Evolutionary conservation across 441 rosid species (phyloP).

Genomic region (Bocquillonia castaneifolia): DNA sequence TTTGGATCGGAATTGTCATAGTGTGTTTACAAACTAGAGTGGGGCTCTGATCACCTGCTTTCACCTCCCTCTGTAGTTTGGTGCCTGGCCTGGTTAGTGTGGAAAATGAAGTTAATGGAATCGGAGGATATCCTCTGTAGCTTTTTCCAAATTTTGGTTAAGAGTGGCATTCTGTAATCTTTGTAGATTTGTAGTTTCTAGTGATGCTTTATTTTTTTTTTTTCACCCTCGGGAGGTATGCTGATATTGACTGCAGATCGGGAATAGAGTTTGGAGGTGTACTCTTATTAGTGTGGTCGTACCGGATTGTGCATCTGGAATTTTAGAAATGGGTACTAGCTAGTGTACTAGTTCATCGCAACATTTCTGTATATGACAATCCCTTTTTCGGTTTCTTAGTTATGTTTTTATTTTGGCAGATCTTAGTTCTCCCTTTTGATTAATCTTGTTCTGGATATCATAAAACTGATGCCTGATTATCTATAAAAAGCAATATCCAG

Average conservation of each 20-base stretch:
- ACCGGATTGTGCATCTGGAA: background rate
- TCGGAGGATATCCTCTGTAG: too few species aligned
- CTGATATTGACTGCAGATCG: background rate
- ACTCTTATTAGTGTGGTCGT: background rate
- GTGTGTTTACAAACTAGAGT: background rate
- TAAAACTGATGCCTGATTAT: too few species aligned
- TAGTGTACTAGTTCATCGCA: too few species aligned
- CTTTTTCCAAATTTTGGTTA: background rate
- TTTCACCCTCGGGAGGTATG: too few species aligned
- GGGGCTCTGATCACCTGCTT: background rate
- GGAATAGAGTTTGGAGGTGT: background rate
- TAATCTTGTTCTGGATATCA: background rate
- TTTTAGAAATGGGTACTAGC: background rate
- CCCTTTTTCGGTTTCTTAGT: background rate
- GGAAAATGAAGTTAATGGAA: background rate
- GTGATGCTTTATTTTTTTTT: too few species aligned
- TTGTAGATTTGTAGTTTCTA: background rate
- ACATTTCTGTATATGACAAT: background rate
- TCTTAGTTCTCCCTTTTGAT: background rate
- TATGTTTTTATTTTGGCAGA: too few species aligned
- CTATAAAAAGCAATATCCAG: too few species aligned
- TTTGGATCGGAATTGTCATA: background rate
- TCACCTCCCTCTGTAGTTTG: background rate
- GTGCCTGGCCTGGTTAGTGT: background rate
- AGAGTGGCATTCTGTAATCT: background rate